Evolutionary conservation across 805 yeast genomes (phyloP).

Genomic region (Debaryomyces castellii): DNA sequence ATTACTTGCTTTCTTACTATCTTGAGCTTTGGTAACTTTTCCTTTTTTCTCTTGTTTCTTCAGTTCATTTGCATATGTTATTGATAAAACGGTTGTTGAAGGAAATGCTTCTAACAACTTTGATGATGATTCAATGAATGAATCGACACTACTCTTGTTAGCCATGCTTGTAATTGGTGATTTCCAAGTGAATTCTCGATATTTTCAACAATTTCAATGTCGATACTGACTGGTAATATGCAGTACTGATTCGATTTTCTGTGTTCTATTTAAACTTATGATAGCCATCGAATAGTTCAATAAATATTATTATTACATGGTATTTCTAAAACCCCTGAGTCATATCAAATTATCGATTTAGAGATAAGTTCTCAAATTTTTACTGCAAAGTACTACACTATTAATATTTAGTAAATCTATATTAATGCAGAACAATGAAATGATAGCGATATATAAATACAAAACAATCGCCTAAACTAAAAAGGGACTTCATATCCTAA

Average conservation of each 20-base stretch:
- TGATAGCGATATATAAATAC: neutral
- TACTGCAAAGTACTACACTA: too few relatives aligned
- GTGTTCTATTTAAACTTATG: too few relatives aligned
- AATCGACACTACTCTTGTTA: conserved; percentile 13
- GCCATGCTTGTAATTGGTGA: conserved; percentile 1
- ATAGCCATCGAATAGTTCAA: too few relatives aligned
- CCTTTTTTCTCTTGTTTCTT: conserved; percentile 20
- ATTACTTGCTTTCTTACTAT: conserved; percentile 22
- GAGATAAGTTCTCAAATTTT: too few relatives aligned
- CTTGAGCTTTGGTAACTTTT: conserved; percentile 6
- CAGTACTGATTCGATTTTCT: too few relatives aligned
- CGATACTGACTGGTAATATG: neutral
- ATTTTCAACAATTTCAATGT: neutral
- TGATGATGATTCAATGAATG: conserved; percentile 30
- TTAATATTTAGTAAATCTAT: neutral
- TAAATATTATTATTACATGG: too few relatives aligned
- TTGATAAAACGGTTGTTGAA: conserved; percentile 30
- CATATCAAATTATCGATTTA: too few relatives aligned
- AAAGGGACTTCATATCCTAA: conserved; percentile 29
- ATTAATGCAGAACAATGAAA: neutral
- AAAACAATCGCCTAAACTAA: conserved; percentile 5
- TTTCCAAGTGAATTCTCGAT: neutral
- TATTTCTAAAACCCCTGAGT: too few relatives aligned
- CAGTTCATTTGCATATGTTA: conserved; percentile 33
- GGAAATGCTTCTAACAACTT: conserved; percentile 38